Evolutionary conservation across 345 rosid genomes (phyloP), one percentile per base, ranked within the genome.

Genomic region (Linum trigynum): DNA sequence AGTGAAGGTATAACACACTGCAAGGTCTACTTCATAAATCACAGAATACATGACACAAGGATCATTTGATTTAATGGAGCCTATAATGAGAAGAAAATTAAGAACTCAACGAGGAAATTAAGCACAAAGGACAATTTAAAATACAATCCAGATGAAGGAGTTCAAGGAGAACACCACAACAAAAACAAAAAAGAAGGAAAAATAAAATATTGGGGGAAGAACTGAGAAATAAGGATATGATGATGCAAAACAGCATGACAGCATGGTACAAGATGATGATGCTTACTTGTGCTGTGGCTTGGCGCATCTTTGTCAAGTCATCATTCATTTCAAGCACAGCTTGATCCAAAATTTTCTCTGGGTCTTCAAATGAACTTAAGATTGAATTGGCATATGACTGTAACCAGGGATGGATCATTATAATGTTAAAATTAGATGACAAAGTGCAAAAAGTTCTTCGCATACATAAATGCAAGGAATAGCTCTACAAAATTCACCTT

Each of bases 221-320:
- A 57, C 32, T 32, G 42, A n/a, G 53, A n/a, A 56, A 5, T 37
- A 43, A 62, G n/a, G 61, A 17, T 15, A 63, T 23, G 32, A 23
- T 23, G 32, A 23, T 23, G 32, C 32, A 0, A 14, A 40, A 10
- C 17, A 65, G 9, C 35, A 55, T 39, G 17, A 39, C 3, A 39
- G 67, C 67, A 67, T 36, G 68, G 50, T n/a, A 11, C 15, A 70
- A 69, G 55, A 48, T 53, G 3, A 16, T 38, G 48, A 69, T 41
- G 41, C 79, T 81, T 81, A 88, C 95, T 77, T 88, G 95, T 45
- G 95, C 95, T 43, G 95, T 82, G 60, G 95, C 95, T 64, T 88
- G 95, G 57, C 95, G 83, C 95, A 88, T 85, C 75, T 88, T 88
- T 60, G 81, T 76, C 80, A 88, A 74, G 81, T 88, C 95, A 69